Base-by-base conservation (phyloP, 257 asterid genomes). In the Oldenlandia corymbosa region DNA sequence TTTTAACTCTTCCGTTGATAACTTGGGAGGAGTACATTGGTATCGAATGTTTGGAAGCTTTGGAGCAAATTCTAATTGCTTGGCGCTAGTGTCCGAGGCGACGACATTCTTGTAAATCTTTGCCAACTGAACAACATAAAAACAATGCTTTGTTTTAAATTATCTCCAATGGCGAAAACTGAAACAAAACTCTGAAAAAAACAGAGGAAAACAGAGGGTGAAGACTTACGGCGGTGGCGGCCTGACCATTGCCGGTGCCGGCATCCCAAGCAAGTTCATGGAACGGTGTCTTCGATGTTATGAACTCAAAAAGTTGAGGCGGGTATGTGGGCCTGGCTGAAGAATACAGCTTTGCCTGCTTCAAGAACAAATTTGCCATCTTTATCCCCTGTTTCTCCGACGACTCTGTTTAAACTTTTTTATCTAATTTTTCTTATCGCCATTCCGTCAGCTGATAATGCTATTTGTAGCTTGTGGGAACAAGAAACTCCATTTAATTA, bases 21-120 rank as follows among this genome's bases (percentile, higher is more conserved):
- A 74, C 58, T 21, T 72, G 6, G 85, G 66, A 24, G 95, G 55
- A 28, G 91, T 86, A 67, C 84, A 73, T 24, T 74, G 45, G 79
- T 86, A 86, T 24, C 71, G 68, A 60, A 84, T 53, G 76, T 86
- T 86, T 10, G 87, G 84, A 32, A 69, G 71, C 71, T 76, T 71
- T 3, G 76, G 59, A 47, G 91, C 95, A 28, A 73, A 56, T 30
- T 82, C 91, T 1, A 86, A 81, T 49, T 87, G 95, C 67, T 78
- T 76, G 20, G 77, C 73, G 80, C 91, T 86, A n/a, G 85, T 82
- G 71, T 86, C 95, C 1, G 95, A 82, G 64, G 79, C 91, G 47
- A 84, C 53, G 3, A 84, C 81, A 39, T 71, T 71, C 76, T 84
- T 71, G 85, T 84, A 86, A 10, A 65, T 61, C 41, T 66, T 54